phyloP scores from a whole-genome alignment of 2,329 filamentous ascomycete species.

The Cyanodermella asteris region DNA sequence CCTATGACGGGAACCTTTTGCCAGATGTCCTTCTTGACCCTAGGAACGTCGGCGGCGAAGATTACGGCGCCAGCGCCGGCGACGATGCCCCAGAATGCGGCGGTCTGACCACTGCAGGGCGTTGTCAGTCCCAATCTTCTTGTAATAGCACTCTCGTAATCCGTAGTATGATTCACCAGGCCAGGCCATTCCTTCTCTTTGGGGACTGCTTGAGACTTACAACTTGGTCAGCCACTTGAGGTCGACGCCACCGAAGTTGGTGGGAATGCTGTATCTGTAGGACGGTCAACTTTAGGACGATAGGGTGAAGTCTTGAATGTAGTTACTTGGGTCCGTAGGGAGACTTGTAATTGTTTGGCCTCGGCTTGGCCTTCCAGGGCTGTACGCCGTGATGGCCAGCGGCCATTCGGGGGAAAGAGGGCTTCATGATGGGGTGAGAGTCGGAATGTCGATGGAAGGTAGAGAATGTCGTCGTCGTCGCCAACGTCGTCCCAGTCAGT shows the following conservation, averaged over 20 bases:
- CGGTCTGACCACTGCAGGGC: constrained; percentile 20
- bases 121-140: constrained; percentile 1
- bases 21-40: constrained; percentile 36
- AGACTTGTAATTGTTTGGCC: constrained; percentile 28
- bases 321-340: constrained; percentile 35
- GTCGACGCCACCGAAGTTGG: constrained; percentile 28
- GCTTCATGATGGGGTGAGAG: neutral
- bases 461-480: neutral
- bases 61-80: constrained; percentile 38
- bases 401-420: too few relatives aligned
- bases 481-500: too few relatives aligned
- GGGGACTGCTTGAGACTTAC: constrained; percentile 21
- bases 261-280: constrained; percentile 26
- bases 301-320: neutral
- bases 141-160: neutral
- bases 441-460: neutral
- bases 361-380: constrained; percentile 6
- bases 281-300: constrained; percentile 1
- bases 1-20: constrained; percentile 37
- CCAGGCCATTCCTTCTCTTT: neutral
- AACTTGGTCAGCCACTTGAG: constrained; percentile 18
- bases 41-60: constrained; percentile 43
- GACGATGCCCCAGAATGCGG: constrained; percentile 32
- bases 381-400: constrained; percentile 6
- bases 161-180: neutral